Base-by-base conservation (phyloP, 352 stramenopile species). In the Phytopythium helicoides region DNA sequence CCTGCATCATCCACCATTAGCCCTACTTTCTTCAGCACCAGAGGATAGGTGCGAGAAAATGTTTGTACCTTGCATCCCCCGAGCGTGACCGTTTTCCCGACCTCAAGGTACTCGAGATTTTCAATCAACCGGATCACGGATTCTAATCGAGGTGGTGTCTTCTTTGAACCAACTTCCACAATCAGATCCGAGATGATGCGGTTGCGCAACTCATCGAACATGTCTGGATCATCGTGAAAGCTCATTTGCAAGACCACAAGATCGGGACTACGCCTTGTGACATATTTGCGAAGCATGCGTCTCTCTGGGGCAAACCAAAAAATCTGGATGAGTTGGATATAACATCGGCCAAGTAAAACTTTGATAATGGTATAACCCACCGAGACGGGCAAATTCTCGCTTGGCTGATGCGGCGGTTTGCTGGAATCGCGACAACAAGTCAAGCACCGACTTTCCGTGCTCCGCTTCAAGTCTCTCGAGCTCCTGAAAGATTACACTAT, bases 121-220 rank as follows among this genome's bases (percentile, higher is more conserved):
- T 25, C 41, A 45, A 79, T 59, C 36, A 92, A 54, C 19, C 63
- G 53, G 40, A 50, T 39, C 16, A 92, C 45, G 0, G 84, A 84
- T 19, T 77, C 73, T 26, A 89, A 58, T 18, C 84, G 70, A 14
- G 84, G 84, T 14, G 84, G 78, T 6, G 61, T 62, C 11, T 79
- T 59, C 55, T 88, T 90, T 18, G 58, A 70, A 8, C 84, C 80
- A 28, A 92, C 44, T 5, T 60, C 42, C 23, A 73, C 47, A 28
- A 92, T 64, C 18, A 90, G 61, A 36, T 62, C 64, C 7, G 78
- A 81, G 10, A 92, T 56, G 1, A 92, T 38, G 9, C 84, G 81
- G 54, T 84, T 69, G 4, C 73, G 48, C 31, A 94, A 64, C 50
- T 90, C 84, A 26, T 89, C 71, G 33, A 92, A 92, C 53, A 78